phyloP scores from a whole-genome alignment of 495 filamentous ascomycete species.

The Bombardia bombarda region DNA sequence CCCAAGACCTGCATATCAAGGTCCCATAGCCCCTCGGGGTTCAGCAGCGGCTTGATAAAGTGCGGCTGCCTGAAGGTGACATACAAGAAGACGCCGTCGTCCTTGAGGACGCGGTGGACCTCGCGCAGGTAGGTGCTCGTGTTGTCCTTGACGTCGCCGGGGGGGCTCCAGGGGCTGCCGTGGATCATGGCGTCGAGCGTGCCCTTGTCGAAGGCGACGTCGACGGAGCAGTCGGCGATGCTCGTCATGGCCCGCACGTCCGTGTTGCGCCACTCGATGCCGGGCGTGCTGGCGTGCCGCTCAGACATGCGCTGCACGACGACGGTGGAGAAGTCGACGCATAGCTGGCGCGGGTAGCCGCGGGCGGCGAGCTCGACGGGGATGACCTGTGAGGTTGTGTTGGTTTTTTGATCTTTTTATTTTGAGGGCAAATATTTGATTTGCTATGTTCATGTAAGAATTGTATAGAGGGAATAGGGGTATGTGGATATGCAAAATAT shows the following conservation, averaged over 20 bases:
- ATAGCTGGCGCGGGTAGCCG: conserved; percentile 47
- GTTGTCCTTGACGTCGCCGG: conserved; percentile 43
- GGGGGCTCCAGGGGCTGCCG: conserved; percentile 50
- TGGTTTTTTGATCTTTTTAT: too few species aligned
- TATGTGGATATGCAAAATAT: background rate
- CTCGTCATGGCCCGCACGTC: conserved; percentile 46
- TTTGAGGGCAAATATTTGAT: background rate
- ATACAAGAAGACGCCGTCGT: conserved; percentile 45
- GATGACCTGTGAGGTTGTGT: too few species aligned
- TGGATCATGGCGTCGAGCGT: conserved; percentile 57
- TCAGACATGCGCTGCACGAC: conserved; percentile 44
- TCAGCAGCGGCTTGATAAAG: conserved; percentile 46
- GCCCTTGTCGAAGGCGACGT: conserved; percentile 55
- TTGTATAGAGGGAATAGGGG: background rate
- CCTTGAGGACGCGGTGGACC: conserved; percentile 46
- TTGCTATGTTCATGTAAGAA: background rate
- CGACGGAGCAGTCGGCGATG: conserved; percentile 29
- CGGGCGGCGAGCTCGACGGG: conserved; percentile 36
- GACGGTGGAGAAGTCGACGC: conserved; percentile 49
- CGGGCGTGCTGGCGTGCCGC: conserved; percentile 24
- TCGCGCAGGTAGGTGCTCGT: conserved; percentile 44
- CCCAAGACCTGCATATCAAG: conserved; percentile 33
- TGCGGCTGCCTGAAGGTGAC: conserved; percentile 55
- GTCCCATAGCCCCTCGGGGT: conserved; percentile 34
- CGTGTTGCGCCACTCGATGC: conserved; percentile 40